These are phyloP conservation scores for Hymenoscyphus repandus DNA, from an alignment of 2,329 filamentous ascomycete genomes.

Conservation along the genomic window DNA sequence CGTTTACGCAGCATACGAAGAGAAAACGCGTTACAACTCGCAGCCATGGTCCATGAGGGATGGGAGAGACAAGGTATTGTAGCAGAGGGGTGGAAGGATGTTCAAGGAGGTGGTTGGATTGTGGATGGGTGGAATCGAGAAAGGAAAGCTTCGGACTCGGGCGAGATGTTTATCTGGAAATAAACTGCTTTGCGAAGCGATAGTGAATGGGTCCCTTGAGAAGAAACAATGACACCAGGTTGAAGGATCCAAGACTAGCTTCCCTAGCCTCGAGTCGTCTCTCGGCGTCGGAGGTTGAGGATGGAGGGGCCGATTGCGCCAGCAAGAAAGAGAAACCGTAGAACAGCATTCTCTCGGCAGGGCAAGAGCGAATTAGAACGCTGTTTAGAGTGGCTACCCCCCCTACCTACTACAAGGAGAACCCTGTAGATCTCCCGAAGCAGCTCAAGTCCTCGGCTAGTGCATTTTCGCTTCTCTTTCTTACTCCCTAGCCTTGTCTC, in stretches of 20 bases:
- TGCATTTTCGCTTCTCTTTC: neutral
- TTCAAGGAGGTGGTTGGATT: constrained; percentile 20
- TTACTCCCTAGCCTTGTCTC: neutral
- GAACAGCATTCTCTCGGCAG: neutral
- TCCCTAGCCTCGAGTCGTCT: constrained; percentile 1
- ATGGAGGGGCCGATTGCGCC: neutral
- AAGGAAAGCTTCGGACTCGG: constrained; percentile 1
- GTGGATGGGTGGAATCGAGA: neutral
- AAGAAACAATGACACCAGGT: constrained; percentile 2
- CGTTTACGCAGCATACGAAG: constrained; percentile 28
- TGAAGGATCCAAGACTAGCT: neutral
- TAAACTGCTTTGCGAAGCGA: constrained; percentile 5
- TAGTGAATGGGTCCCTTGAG: neutral
- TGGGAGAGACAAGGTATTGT: constrained; percentile 16
- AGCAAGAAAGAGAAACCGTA: neutral
- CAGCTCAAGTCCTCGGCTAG: neutral
- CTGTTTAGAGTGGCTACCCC: too few species aligned
- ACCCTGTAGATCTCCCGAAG: constrained; percentile 8
- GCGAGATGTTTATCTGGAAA: constrained; percentile 10
- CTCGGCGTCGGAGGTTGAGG: constrained; percentile 11
- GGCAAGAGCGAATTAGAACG: too few species aligned
- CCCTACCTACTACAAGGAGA: neutral
- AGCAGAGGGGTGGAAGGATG: constrained; percentile 18
- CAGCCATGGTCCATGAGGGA: constrained; percentile 21
- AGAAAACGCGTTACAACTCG: constrained; percentile 14